A percentile compares a stretch with the other conserved stretches of the same genome.
Conservation (phyloP, 1,139 yeast genomes). For the Pneumocystis carinii region DNA sequence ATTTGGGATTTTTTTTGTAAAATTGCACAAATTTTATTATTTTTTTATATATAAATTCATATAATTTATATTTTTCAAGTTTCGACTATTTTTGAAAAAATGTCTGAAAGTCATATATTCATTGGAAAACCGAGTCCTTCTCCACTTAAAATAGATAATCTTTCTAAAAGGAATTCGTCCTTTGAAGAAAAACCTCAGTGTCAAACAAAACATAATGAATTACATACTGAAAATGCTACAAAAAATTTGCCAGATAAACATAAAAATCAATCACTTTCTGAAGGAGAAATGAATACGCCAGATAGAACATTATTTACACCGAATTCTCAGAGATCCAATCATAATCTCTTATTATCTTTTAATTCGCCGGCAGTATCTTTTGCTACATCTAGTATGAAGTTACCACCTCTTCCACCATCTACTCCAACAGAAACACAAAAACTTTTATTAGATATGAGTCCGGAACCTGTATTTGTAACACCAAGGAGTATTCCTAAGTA, state of each 20-base stretch:
- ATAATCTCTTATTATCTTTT: not conserved
- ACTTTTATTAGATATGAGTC: not conserved
- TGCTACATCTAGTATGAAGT: not conserved
- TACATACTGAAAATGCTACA: not conserved
- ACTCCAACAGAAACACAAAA: not conserved
- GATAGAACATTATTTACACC: not conserved
- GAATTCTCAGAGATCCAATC: not conserved
- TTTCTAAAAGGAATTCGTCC: not conserved
- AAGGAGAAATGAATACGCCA: not conserved
- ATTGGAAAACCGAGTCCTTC: not conserved
- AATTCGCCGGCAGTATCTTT: not conserved
- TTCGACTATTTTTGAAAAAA: not conserved
- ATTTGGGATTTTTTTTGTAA: not conserved
- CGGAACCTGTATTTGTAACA: not conserved
- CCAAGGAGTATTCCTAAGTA: not conserved
- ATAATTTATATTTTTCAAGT: not conserved
- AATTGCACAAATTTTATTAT: not conserved
- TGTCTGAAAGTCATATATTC: not conserved
- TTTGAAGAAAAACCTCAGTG: not conserved
- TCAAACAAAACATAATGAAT: not conserved
- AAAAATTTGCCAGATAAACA: not conserved
- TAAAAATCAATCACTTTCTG: not conserved
- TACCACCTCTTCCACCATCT: not conserved
- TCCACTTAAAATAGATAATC: not conserved
- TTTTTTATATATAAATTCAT: not conserved